phyloP scores from a whole-genome alignment of 805 yeast species.

The Groenewaldozyma salmanticensis region DNA sequence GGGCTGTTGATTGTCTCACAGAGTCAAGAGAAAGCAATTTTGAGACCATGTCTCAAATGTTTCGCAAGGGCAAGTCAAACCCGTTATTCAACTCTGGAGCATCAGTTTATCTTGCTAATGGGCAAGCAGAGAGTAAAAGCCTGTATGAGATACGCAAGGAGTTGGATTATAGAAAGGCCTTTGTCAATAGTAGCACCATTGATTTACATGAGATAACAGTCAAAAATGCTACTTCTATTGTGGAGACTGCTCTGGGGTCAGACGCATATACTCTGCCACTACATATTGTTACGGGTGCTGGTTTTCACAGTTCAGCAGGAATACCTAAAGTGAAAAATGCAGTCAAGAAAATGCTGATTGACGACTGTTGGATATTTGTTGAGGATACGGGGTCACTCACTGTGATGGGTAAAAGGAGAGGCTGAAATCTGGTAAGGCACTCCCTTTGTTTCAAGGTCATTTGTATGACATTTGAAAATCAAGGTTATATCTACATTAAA shows the following conservation, averaged over 20 bases:
- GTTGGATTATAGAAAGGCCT: slow-evolving; percentile 5
- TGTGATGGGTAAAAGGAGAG: not conserved
- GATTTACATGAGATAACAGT: slow-evolving; percentile 18
- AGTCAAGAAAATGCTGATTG: slow-evolving; percentile 11
- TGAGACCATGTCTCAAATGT: slow-evolving; percentile 9
- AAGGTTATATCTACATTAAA: too few relatives aligned
- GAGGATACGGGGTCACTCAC: slow-evolving; percentile 6
- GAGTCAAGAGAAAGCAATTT: not conserved
- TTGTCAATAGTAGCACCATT: slow-evolving; percentile 1
- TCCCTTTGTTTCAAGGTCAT: too few relatives aligned
- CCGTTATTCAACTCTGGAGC: slow-evolving; percentile 15
- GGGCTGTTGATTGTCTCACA: not conserved
- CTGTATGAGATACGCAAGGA: slow-evolving; percentile 4
- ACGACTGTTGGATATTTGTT: slow-evolving; percentile 9
- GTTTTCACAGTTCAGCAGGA: slow-evolving; percentile 15
- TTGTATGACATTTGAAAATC: too few relatives aligned
- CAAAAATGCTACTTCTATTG: slow-evolving; percentile 10
- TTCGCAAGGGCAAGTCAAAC: slow-evolving; percentile 14
- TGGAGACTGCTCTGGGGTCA: slow-evolving; percentile 2
- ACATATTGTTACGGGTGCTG: slow-evolving; percentile 17
- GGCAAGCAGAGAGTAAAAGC: slow-evolving; percentile 3
- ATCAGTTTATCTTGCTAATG: slow-evolving; percentile 15
- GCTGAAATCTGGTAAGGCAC: too few relatives aligned
- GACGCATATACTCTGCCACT: slow-evolving; percentile 6
- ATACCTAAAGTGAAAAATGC: slow-evolving; percentile 18